These are phyloP conservation scores for Dothideomycetidae sp. DNA, from an alignment of 2,329 filamentous ascomycete species.

Conservation along the genomic window DNA sequence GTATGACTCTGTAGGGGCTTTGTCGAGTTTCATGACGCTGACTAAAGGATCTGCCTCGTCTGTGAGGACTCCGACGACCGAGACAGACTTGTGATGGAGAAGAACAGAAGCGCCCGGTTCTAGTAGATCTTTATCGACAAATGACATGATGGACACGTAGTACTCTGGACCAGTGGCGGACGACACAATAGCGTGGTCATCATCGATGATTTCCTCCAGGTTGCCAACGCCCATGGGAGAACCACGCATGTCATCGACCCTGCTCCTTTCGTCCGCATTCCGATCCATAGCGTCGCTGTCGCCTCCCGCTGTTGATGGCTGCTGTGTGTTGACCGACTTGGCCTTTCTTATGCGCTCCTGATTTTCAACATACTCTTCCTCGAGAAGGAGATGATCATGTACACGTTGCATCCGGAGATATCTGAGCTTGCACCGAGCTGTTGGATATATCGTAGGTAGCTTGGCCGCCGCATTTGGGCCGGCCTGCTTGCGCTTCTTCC, in stretches of 20 bases:
- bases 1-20: slow-evolving; percentile 95
- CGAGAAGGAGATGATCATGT: slow-evolving; percentile 89
- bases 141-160: slow-evolving; percentile 99
- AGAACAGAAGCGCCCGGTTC: slow-evolving; percentile 93
- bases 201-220: slow-evolving; percentile 95
- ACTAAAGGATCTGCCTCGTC: slow-evolving; percentile 93
- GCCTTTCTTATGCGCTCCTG: slow-evolving; percentile 91
- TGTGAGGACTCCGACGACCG: slow-evolving; percentile 90
- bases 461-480: slow-evolving; percentile 92
- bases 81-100: slow-evolving; percentile 93
- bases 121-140: slow-evolving; percentile 95
- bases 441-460: slow-evolving; percentile 85
- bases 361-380: slow-evolving; percentile 98
- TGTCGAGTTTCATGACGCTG: slow-evolving; percentile 98
- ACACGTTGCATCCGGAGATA: slow-evolving; percentile 97
- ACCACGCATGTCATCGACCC: slow-evolving; percentile 95
- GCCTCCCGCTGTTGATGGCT: slow-evolving; percentile 41
- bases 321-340: slow-evolving; percentile 61
- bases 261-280: slow-evolving; percentile 84
- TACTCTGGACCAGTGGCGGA: slow-evolving; percentile 96
- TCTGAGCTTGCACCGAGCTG: slow-evolving; percentile 90
- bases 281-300: slow-evolving; percentile 70
- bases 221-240: slow-evolving; percentile 98
- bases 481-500: slow-evolving; percentile 94
- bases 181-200: slow-evolving; percentile 96